Evolutionary conservation across 1,284 basidiomycete genomes (phyloP), one percentile per base, ranked within the genome.

Genomic region (Leccinum laetum): DNA sequence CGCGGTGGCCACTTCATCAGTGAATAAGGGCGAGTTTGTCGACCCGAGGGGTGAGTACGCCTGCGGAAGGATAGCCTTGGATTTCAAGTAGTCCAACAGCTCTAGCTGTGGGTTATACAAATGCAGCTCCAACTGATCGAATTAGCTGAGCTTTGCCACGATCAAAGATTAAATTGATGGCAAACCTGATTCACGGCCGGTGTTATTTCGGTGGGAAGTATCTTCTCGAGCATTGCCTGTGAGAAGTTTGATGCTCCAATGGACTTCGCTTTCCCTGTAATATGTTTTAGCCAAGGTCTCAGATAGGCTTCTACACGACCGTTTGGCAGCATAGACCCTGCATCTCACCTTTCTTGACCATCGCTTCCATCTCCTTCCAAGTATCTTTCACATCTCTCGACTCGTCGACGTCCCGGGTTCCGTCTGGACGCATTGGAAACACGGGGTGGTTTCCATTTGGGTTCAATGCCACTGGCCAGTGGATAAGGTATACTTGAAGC

Each of bases 41-140:
- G 91, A 93, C 5, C 94, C 94, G 35, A 95, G 84, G 4, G 95
- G 95, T 9, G 91, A 94, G 78, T 95, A 96, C 0, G 93, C 93
- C 76, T 94, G 85, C 1, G 92, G 80, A 32, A 88, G 78, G 71
- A 96, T 95, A 41, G 82, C 83, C 75, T 93, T 88, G 41, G 82
- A 79, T 72, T 85, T 83, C 74, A 92, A 84, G 79, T 87, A 95
- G 16, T 81, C 77, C 64, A 91, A 71, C 58, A 95, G 84, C 64
- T 88, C 83, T 76, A 89, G 88, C 72, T 95, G 88, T 0, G 91
- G 91, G 78, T 91, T 91, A 77, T 90, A 91, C 21, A 91, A 79
- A 76, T 93, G 92, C 35, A 93, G 79, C 75, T 93, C 92, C 63
- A 93, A 80, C 86, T 90, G 66, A 18, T 67, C 16, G 18, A 65